phyloP scores from a whole-genome alignment of 164 flowering plant species.

The Saururus chinensis region DNA sequence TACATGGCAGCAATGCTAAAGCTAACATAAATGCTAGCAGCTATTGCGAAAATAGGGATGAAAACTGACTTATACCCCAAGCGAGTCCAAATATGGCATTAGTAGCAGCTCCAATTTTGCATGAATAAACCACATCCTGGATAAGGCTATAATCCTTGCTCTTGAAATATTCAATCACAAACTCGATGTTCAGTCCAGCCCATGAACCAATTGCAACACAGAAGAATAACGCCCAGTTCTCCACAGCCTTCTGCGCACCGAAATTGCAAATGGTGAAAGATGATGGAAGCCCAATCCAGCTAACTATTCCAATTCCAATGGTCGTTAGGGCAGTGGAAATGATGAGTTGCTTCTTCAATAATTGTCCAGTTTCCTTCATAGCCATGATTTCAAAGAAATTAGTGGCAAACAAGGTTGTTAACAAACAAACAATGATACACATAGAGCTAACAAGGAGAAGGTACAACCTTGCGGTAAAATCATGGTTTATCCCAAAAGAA shows the following conservation, averaged over 20 bases:
- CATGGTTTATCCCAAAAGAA: too few relatives aligned
- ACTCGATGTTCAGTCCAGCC: constrained; percentile 50
- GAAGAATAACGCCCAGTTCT: too few relatives aligned
- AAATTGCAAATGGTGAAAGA: too few relatives aligned
- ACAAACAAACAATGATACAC: too few relatives aligned
- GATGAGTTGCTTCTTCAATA: constrained; percentile 38
- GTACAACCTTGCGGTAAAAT: too few relatives aligned
- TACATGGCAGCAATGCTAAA: too few relatives aligned
- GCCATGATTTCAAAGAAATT: constrained; percentile 24
- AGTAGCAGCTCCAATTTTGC: too few relatives aligned
- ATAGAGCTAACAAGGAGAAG: too few relatives aligned
- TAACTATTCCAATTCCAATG: neutral
- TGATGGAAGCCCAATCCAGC: constrained; percentile 12
- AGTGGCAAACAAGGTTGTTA: too few relatives aligned
- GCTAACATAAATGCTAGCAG: constrained; percentile 38
- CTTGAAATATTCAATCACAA: constrained; percentile 44
- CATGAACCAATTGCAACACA: too few relatives aligned
- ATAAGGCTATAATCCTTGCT: constrained; percentile 56
- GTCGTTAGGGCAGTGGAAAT: constrained; percentile 48
- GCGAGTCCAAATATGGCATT: constrained; percentile 54
- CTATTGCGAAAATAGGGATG: constrained; percentile 47
- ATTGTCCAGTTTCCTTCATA: constrained; percentile 42
- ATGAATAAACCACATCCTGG: constrained; percentile 54
- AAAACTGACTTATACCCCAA: constrained; percentile 46
- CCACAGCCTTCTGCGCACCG: too few relatives aligned